Base-by-base conservation (phyloP, 1,139 yeast species). In the Saccharomyces uvarum region DNA sequence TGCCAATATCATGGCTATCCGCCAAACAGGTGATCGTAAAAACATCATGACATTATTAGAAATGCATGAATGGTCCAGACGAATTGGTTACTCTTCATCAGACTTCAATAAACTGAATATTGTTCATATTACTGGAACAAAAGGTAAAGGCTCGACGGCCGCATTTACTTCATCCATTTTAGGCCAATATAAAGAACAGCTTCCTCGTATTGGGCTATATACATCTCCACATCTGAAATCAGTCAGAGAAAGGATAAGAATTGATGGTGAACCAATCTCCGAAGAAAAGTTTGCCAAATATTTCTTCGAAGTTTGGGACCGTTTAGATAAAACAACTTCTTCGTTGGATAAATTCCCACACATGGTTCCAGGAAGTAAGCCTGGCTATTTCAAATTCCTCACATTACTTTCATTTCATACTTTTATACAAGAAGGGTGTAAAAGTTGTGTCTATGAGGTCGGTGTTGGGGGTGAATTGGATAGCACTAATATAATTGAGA, bases 381-480 rank as follows among this genome's bases (percentile, higher is more conserved):
- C 99, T 19, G 93, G 90, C 71, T 95, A 95, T 70, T 95, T 95
- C 76, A 85, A 96, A 66, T 93, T 83, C 70, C 75, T 95, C 69
- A 95, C 99, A 0, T 72, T 95, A 24, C 72, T 95, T 55, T 89
- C 98, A 1, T 93, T 89, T 74, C 97, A 95, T 68, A 87, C 89
- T 1, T 95, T 95, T 64, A 69, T 89, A 73, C 78, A 82, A 57
- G 99, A 93, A 71, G 87, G 88, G 1, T 91, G 95, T 28, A 88
- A 90, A 64, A 82, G 96, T 16, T 98, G 99, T 11, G 86, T 95
- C 49, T 89, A 88, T 66, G 99, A 95, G 70, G 99, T 95, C 27
- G 99, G 99, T 14, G 96, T 95, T 53, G 99, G 99, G 29, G 99
- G 99, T 9, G 95, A 88, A 66, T 88, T 83, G 67, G 99, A 95